Base-by-base conservation (phyloP, 441 rosid genomes). In the Pelargonium fulgidum region DNA sequence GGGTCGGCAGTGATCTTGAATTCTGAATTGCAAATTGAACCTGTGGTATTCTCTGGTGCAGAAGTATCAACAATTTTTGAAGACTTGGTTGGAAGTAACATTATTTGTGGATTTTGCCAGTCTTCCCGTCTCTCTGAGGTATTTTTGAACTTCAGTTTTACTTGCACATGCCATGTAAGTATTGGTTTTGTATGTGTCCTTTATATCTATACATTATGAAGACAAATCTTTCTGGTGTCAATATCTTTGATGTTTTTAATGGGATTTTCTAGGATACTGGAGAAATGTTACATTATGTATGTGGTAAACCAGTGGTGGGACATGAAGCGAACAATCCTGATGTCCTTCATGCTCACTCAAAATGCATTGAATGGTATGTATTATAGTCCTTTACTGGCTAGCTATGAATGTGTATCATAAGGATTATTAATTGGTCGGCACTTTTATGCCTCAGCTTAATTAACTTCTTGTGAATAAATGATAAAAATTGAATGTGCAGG, bases 291-390 rank as follows among this genome's bases (percentile, higher is more conserved):
- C 97, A 89, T 78, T 89, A 74, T 75, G 62, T 66, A 16, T 74
- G 75, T 41, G 93, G 90, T 54, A 81, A 76, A 24, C 81, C 17
- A 1, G 92, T 93, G 19, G 76, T 68, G 66, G 91, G 88, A 62
- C 78, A 82, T 72, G 81, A 79, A 50, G 84, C 84, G 66, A 80
- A 68, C 62, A 7, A 20, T 62, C 73, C 85, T 48, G 70, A 74
- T 80, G 89, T 80, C 29, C 79, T 87, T 41, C 95, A 91, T 77
- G 97, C 88, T 56, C 98, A 93, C 67, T 77, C 74, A 22, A 72
- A 58, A 70, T 91, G 98, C 73, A 78, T 88, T 16, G 92, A 91
- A 33, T 93, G 97, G 98, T 93, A 89, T 45, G 73, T 36, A 36
- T 36, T 36, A 36, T 36, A 36, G 41, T 36, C 41, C 41, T 36